Percentiles rank a stretch among this genome's conserved stretches.
Conservation (phyloP, 495 filamentous ascomycete genomes). For the Penicillium verhagenii region DNA sequence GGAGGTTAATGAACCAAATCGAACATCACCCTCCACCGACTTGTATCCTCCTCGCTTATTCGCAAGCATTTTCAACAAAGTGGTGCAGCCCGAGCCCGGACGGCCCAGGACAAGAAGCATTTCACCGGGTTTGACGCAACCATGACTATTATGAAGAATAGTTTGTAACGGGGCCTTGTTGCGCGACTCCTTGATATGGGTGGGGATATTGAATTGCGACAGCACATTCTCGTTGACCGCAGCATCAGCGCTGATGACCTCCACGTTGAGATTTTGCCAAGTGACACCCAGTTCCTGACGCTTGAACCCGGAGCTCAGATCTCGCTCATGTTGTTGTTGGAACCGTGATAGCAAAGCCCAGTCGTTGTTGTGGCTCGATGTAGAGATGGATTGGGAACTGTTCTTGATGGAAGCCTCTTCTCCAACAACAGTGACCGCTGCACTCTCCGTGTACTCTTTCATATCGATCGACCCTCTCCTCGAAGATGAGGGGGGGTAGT, state of each 20-base stretch:
- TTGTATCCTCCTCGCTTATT: conserved; percentile 62
- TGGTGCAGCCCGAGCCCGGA: conserved; percentile 47
- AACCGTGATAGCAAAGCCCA: conserved; percentile 50
- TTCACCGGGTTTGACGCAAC: conserved; percentile 55
- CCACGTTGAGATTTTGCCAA: conserved; percentile 49
- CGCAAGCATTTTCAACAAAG: conserved; percentile 61
- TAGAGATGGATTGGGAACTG: conserved; percentile 2
- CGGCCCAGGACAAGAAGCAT: conserved; percentile 48
- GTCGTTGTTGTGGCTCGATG: conserved; percentile 30
- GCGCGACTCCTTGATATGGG: conserved; percentile 36
- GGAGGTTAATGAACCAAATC: conserved; percentile 56
- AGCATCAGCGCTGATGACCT: conserved; percentile 43
- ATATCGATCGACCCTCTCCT: conserved; percentile 7
- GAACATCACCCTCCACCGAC: conserved; percentile 52
- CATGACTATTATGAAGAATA: conserved; percentile 43
- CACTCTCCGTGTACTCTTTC: conserved; percentile 31
- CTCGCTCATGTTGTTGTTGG: conserved; percentile 42
- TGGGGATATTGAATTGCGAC: conserved; percentile 57
- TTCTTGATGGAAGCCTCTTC: conserved; percentile 23
- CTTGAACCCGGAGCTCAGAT: conserved; percentile 46
- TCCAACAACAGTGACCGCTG: conserved; percentile 21
- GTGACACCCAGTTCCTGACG: conserved; percentile 54
- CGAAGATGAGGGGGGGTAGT: conserved; percentile 12
- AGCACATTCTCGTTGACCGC: conserved; percentile 49
- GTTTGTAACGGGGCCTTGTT: conserved; percentile 36